phyloP scores from a whole-genome alignment of 2,329 filamentous ascomycete species.

The Penicillium fuscoglaucum region DNA sequence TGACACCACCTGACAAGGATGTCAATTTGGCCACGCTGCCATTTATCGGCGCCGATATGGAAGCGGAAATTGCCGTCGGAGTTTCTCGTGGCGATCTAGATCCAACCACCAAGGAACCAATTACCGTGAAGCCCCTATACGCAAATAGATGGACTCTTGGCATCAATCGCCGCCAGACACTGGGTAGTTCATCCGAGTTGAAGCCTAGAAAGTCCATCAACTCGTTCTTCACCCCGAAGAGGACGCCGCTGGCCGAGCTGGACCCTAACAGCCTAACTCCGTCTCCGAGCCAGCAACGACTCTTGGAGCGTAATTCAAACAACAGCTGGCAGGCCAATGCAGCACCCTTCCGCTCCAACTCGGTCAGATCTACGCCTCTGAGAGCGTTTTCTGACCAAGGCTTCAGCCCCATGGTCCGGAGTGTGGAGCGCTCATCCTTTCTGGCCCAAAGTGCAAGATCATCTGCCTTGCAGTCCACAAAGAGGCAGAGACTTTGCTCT shows the following conservation, averaged over 20 bases:
- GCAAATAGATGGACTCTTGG: constrained; percentile 36
- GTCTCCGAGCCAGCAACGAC: constrained; percentile 63
- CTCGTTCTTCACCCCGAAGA: constrained; percentile 64
- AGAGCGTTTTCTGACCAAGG: constrained; percentile 39
- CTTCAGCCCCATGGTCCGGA: constrained; percentile 46
- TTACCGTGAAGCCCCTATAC: constrained; percentile 43
- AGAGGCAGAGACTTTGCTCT: constrained; percentile 54
- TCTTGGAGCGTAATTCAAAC: constrained; percentile 56
- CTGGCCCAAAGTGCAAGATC: constrained; percentile 38
- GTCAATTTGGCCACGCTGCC: constrained; percentile 69
- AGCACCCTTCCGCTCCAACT: constrained; percentile 42
- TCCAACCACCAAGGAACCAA: constrained; percentile 78
- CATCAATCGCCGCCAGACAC: constrained; percentile 42
- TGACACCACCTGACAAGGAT: constrained; percentile 66
- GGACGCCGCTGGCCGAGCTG: constrained; percentile 65
- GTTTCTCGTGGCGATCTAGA: constrained; percentile 82
- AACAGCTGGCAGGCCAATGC: constrained; percentile 57
- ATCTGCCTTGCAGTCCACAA: constrained; percentile 50
- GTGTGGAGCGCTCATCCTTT: constrained; percentile 43
- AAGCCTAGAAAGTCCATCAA: constrained; percentile 64
- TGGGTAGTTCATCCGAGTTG: constrained; percentile 50
- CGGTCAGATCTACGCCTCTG: constrained; percentile 37
- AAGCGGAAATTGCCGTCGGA: constrained; percentile 66
- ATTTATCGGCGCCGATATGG: constrained; percentile 76
- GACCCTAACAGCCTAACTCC: constrained; percentile 68